Conservation (phyloP, 139 green algal genomes). For the Micractinium sp. region DNA sequence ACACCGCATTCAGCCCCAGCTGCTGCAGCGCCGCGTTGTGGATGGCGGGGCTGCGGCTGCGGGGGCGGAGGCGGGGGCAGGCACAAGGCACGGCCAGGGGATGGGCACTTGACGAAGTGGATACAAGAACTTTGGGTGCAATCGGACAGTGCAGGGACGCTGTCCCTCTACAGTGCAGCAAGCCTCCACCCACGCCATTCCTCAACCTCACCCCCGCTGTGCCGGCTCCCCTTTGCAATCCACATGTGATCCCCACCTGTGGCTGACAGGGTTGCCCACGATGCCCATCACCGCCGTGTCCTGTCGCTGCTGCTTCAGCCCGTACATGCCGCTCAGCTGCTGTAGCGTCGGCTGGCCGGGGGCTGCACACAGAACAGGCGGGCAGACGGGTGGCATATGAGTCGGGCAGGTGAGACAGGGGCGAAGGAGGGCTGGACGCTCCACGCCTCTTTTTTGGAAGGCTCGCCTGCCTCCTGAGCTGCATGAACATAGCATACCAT, state of each 20-base stretch:
- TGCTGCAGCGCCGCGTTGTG: conserved; percentile 85
- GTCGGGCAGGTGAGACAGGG: too few species aligned
- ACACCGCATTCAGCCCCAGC: conserved; percentile 85
- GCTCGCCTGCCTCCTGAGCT: too few species aligned
- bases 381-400: not conserved
- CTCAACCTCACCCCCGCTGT: too few species aligned
- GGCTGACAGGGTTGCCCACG: conserved; percentile 91
- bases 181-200: not conserved
- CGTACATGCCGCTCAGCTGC: conserved; percentile 69
- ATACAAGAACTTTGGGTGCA: too few species aligned
- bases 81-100: too few species aligned
- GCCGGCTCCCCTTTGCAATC: too few species aligned
- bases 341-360: conserved; percentile 58
- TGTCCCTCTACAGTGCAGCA: not conserved
- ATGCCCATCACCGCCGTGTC: conserved; percentile 85
- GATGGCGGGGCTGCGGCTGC: conserved; percentile 86
- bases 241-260: conserved; percentile 63
- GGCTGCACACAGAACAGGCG: not conserved
- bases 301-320: conserved; percentile 58
- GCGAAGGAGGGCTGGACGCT: too few species aligned
- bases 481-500: too few species aligned
- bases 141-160: not conserved
- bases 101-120: too few species aligned
- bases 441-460: too few species aligned
- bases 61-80: conserved; percentile 50